Evolutionary conservation across 352 stramenopile genomes (phyloP).

Genomic region (Pelagophyceae sp.): DNA sequence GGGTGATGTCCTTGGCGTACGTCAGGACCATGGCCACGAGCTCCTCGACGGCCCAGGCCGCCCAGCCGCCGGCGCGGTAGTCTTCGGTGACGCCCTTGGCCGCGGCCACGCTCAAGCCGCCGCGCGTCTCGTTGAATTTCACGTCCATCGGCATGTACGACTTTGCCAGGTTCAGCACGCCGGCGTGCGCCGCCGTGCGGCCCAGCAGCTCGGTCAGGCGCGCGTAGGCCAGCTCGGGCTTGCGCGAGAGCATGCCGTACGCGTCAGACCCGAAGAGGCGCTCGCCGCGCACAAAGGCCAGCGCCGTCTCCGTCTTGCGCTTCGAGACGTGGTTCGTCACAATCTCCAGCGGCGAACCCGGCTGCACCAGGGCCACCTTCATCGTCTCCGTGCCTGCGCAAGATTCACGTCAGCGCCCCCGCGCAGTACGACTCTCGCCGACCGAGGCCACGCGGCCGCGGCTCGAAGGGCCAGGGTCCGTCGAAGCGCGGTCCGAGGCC

Average conservation of each 20-base stretch:
- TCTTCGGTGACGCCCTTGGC: conserved; percentile 28
- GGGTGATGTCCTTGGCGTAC: conserved; percentile 70
- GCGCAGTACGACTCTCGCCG: too few relatives aligned
- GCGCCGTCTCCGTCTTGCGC: conserved; percentile 88
- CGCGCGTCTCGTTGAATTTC: conserved; percentile 29
- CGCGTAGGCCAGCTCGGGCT: conserved; percentile 11
- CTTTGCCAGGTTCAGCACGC: conserved; percentile 47
- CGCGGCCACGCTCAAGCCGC: too few relatives aligned
- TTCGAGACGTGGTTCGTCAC: conserved; percentile 96
- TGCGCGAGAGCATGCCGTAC: conserved; percentile 34
- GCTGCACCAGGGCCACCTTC: conserved; percentile 77
- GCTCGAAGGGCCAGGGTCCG: too few relatives aligned
- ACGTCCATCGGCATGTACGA: not conserved
- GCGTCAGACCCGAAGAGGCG: conserved; percentile 89
- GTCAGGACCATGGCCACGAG: conserved; percentile 89
- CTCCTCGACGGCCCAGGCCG: conserved; percentile 80
- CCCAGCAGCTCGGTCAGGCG: conserved; percentile 55
- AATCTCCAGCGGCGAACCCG: conserved; percentile 88
- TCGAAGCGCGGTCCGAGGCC: too few relatives aligned
- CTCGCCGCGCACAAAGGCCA: conserved; percentile 65
- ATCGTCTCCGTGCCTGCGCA: conserved; percentile 52
- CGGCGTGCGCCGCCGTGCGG: conserved; percentile 60
- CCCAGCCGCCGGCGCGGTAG: not conserved
- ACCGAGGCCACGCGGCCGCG: too few relatives aligned
- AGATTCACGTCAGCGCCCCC: too few relatives aligned